A percentile compares a stretch with the other conserved stretches of the same genome.
Conservation (phyloP, 1,284 basidiomycete species). For the Sporisorium reilianum region DNA sequence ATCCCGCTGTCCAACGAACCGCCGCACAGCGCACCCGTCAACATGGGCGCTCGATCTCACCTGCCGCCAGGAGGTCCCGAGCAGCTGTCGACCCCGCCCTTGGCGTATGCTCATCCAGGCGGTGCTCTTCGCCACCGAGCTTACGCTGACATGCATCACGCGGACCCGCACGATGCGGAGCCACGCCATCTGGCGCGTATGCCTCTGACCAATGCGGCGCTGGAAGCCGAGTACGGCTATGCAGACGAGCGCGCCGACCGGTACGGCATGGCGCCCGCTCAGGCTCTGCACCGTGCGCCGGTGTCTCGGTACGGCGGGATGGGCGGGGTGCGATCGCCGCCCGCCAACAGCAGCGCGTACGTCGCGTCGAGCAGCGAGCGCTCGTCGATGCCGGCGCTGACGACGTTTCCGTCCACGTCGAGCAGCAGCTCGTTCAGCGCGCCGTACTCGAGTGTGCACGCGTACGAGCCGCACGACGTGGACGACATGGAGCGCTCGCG, state of each 20-base stretch:
- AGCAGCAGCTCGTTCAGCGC: constrained; percentile 22
- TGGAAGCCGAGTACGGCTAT: constrained; percentile 29
- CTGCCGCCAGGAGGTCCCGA: constrained; percentile 9
- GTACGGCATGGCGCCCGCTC: constrained; percentile 12
- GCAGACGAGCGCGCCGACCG: constrained; percentile 25
- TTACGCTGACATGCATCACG: constrained; percentile 23
- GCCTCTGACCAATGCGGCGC: constrained; percentile 5
- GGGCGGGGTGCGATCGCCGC: constrained; percentile 21
- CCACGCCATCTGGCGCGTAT: constrained; percentile 19
- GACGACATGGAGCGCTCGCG: constrained; percentile 36
- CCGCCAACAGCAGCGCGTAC: constrained; percentile 21
- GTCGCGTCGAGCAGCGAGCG: constrained; percentile 36
- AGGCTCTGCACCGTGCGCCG: constrained; percentile 24
- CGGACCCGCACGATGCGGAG: constrained; percentile 24
- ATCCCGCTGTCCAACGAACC: constrained; percentile 29
- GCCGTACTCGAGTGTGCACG: constrained; percentile 14
- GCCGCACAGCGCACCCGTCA: constrained; percentile 11
- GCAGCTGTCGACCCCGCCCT: constrained; percentile 28
- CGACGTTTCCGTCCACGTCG: constrained; percentile 28
- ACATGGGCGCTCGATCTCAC: constrained; percentile 19
- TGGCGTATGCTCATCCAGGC: constrained; percentile 16
- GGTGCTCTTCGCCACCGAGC: constrained; percentile 26
- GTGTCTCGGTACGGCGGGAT: constrained; percentile 18
- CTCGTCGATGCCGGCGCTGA: constrained; percentile 29
- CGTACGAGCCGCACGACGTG: constrained; percentile 36